Conservation (phyloP, 306 rosid genomes). For the Betula pendula region DNA sequence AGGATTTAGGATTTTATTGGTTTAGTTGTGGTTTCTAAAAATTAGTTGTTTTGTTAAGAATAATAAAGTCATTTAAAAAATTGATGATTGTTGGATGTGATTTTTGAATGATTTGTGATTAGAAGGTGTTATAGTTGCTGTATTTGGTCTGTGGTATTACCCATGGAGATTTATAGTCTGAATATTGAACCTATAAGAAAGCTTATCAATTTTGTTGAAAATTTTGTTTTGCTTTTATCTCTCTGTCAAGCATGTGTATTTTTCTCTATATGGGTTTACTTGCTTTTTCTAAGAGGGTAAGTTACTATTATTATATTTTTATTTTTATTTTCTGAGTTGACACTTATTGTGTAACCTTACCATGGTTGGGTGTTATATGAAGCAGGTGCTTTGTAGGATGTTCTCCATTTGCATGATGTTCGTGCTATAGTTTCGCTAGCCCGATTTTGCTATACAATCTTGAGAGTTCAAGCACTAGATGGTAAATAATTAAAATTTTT, state of each 20-base stretch:
- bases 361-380: slow-evolving; percentile 20
- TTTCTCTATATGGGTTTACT: background rate
- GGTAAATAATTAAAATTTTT: slow-evolving; percentile 46
- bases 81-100: too few relatives aligned
- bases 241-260: background rate
- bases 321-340: background rate
- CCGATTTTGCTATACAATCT: slow-evolving; percentile 71
- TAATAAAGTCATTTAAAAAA: too few relatives aligned
- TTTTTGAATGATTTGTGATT: too few relatives aligned
- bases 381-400: slow-evolving; percentile 92
- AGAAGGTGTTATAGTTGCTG: too few relatives aligned
- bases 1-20: too few relatives aligned
- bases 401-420: slow-evolving; percentile 96
- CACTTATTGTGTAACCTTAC: background rate
- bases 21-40: too few relatives aligned
- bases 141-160: too few relatives aligned
- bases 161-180: too few relatives aligned
- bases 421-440: slow-evolving; percentile 94
- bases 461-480: slow-evolving; percentile 87
- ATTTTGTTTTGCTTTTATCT: background rate
- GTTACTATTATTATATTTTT: background rate
- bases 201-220: too few relatives aligned
- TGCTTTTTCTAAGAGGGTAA: background rate
- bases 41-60: too few relatives aligned
- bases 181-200: too few relatives aligned